Conservation (phyloP, 139 green algal species). For the Closterium sp. region DNA sequence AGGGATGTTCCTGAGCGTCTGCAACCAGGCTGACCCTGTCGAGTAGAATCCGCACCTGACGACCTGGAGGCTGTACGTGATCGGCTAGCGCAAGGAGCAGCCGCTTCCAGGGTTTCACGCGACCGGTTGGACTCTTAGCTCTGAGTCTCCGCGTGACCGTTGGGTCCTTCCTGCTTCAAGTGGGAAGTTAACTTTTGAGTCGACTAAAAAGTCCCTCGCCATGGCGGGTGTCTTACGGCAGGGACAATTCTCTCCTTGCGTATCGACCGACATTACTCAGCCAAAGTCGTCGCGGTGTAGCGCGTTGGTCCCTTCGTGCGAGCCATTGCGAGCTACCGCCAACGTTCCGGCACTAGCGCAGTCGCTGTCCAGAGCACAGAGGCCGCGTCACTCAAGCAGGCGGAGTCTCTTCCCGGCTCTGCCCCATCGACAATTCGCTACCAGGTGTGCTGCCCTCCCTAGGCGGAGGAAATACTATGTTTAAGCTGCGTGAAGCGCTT, state of each 20-base stretch:
- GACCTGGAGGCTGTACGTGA: not conserved
- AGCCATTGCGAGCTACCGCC: not conserved
- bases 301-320: not conserved
- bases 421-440: not conserved
- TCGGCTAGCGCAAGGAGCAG: not conserved
- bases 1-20: not conserved
- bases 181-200: too few relatives aligned
- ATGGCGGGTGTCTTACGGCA: not conserved
- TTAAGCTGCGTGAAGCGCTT: not conserved
- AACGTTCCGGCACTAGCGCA: not conserved
- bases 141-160: not conserved
- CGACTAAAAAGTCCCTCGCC: too few relatives aligned
- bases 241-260: not conserved
- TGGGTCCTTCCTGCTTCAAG: not conserved
- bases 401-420: not conserved
- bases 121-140: not conserved
- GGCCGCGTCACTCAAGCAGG: not conserved
- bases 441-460: not conserved
- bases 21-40: too few relatives aligned
- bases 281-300: not conserved
- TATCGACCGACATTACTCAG: not conserved
- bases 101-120: too few relatives aligned
- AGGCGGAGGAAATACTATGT: too few relatives aligned
- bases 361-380: not conserved
- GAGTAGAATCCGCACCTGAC: not conserved